Percentiles rank a stretch among this genome's conserved stretches.
phyloP scores from a whole-genome alignment of 192 early-diverging fungal species.

The Coemansia sp. region DNA sequence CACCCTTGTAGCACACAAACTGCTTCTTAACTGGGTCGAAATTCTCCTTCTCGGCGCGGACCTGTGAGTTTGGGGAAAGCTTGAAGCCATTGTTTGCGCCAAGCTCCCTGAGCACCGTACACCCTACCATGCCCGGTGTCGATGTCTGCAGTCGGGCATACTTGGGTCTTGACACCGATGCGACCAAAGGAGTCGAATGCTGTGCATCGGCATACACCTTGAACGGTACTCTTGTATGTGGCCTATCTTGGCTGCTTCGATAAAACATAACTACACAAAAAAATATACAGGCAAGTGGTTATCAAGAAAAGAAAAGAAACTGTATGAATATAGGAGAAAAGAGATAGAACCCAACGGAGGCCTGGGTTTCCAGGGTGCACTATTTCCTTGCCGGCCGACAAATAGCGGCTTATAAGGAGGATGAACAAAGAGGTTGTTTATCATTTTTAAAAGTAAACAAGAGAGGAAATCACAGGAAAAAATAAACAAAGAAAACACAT shows the following conservation, averaged over 20 bases:
- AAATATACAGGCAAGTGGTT: background rate
- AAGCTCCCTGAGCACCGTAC: slow-evolving; percentile 14
- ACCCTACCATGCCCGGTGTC: background rate
- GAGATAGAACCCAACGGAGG: background rate
- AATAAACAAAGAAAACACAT: slow-evolving; percentile 5
- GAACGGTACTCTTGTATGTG: slow-evolving; percentile 3
- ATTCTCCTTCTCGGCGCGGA: slow-evolving; percentile 42
- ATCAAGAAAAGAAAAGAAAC: background rate
- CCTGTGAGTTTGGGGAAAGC: slow-evolving; percentile 30
- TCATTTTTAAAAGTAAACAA: too few species aligned
- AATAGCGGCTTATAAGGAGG: background rate
- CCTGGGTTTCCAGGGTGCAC: background rate
- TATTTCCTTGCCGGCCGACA: background rate
- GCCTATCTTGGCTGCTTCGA: background rate
- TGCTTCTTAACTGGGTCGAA: slow-evolving; percentile 35
- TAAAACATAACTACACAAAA: slow-evolving; percentile 9
- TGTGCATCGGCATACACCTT: slow-evolving; percentile 20
- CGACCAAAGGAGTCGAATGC: background rate
- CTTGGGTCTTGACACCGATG: background rate
- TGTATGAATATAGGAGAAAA: background rate
- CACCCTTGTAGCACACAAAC: slow-evolving; percentile 10
- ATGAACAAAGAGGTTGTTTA: background rate
- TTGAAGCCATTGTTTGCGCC: slow-evolving; percentile 13
- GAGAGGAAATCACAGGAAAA: background rate
- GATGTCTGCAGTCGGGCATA: background rate